These are phyloP conservation scores for Pontederia paniculata DNA, from an alignment of 176 grass and related monocot genomes.

Conservation along the genomic window DNA sequence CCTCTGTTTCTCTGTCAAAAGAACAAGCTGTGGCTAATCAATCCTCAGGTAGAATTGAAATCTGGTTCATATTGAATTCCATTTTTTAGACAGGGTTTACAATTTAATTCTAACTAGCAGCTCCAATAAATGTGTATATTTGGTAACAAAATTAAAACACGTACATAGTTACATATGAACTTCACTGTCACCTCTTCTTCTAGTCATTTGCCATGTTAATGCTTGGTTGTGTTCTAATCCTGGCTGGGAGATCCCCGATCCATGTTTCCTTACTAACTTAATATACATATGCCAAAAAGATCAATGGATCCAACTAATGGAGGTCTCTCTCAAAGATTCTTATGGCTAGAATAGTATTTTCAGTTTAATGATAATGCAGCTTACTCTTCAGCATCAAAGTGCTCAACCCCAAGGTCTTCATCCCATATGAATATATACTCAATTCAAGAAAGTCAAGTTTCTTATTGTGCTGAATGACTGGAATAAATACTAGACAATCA, in stretches of 20 bases:
- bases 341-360: not conserved
- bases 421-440: conserved; percentile 96
- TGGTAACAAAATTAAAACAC: not conserved
- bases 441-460: not conserved
- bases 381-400: conserved; percentile 97
- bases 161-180: conserved; percentile 98
- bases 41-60: not conserved
- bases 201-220: conserved; percentile 97
- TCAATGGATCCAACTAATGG: conserved; percentile 16
- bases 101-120: not conserved
- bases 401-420: conserved; percentile 86
- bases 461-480: not conserved
- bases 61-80: conserved; percentile 4
- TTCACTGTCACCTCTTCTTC: conserved; percentile 68
- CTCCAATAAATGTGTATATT: not conserved
- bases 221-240: conserved; percentile 80
- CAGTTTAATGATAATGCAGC: conserved; percentile 3
- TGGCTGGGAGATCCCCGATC: conserved; percentile 90
- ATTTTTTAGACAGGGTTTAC: conserved; percentile 5
- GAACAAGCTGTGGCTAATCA: not conserved
- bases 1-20: conserved; percentile 65
- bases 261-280: conserved; percentile 92
- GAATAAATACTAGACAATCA: not conserved
- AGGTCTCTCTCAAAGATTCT: conserved; percentile 7
- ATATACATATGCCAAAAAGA: conserved; percentile 50